Conservation (phyloP, 1,284 basidiomycete species). For the Waitea zeae region DNA sequence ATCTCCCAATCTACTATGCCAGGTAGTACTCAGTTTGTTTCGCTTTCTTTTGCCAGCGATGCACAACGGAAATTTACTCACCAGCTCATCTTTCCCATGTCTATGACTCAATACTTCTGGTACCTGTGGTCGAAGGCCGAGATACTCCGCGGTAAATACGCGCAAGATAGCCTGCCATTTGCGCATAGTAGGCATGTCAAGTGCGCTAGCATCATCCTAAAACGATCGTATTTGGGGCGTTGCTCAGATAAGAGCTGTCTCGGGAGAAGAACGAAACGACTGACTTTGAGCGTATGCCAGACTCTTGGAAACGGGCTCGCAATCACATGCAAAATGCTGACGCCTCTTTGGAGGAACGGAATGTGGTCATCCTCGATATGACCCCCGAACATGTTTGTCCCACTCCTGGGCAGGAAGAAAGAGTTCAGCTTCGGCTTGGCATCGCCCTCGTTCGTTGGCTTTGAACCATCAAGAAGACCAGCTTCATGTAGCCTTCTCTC, state of each 20-base stretch:
- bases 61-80: constrained; percentile 5
- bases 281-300: constrained; percentile 74
- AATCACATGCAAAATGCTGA: constrained; percentile 85
- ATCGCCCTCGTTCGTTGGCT: constrained; percentile 20
- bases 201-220: constrained; percentile 77
- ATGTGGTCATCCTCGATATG: constrained; percentile 91
- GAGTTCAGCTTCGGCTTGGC: constrained; percentile 25
- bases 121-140: constrained; percentile 47
- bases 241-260: constrained; percentile 3
- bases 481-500: constrained; percentile 50
- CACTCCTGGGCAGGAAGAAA: constrained; percentile 40
- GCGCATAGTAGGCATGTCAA: constrained; percentile 76
- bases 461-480: constrained; percentile 25
- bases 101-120: background rate
- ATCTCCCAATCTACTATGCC: no score
- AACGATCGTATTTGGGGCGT: background rate
- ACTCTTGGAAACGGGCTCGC: constrained; percentile 79
- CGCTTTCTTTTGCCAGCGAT: no score
- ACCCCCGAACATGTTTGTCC: constrained; percentile 23
- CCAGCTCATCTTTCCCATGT: constrained; percentile 6
- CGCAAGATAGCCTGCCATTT: constrained; percentile 84
- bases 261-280: constrained; percentile 9
- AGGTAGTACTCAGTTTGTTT: no score
- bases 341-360: constrained; percentile 75
- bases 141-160: constrained; percentile 82